Evolutionary conservation across 1,284 basidiomycete genomes (phyloP).

Genomic region (Flammula alnicola): DNA sequence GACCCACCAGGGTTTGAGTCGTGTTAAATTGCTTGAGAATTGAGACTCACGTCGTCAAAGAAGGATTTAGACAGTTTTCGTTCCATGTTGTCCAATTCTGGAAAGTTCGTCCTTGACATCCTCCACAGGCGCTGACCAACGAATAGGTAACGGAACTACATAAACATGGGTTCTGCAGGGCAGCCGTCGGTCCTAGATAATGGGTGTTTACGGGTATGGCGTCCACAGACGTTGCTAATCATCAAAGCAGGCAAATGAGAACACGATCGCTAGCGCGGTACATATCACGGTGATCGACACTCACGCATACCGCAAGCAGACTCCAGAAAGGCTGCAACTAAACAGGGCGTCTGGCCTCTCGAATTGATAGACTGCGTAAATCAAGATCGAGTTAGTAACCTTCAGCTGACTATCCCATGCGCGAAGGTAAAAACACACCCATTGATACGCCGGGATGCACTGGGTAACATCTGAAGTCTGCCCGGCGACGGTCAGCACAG

Average conservation of each 20-base stretch:
- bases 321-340: slow-evolving; percentile 47
- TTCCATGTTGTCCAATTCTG: slow-evolving; percentile 41
- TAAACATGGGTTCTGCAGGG: slow-evolving; percentile 34
- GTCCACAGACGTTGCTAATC: slow-evolving; percentile 32
- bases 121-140: slow-evolving; percentile 42
- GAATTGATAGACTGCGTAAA: slow-evolving; percentile 42
- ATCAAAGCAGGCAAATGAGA: neutral
- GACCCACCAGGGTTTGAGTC: neutral
- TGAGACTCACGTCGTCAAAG: slow-evolving; percentile 28
- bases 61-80: slow-evolving; percentile 33
- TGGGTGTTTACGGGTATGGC: slow-evolving; percentile 34
- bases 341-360: slow-evolving; percentile 47
- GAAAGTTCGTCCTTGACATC: slow-evolving; percentile 38
- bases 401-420: neutral
- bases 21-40: too few species aligned
- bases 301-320: slow-evolving; percentile 30
- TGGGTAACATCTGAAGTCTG: slow-evolving; percentile 41
- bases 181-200: slow-evolving; percentile 40
- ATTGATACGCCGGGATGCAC: slow-evolving; percentile 37
- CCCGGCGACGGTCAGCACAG: slow-evolving; percentile 24
- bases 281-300: slow-evolving; percentile 3
- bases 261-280: neutral
- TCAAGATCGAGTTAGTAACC: neutral
- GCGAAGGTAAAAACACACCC: slow-evolving; percentile 31
- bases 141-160: slow-evolving; percentile 44